Evolutionary conservation across 164 flowering plant genomes (phyloP).

Genomic region (Santalum album): DNA sequence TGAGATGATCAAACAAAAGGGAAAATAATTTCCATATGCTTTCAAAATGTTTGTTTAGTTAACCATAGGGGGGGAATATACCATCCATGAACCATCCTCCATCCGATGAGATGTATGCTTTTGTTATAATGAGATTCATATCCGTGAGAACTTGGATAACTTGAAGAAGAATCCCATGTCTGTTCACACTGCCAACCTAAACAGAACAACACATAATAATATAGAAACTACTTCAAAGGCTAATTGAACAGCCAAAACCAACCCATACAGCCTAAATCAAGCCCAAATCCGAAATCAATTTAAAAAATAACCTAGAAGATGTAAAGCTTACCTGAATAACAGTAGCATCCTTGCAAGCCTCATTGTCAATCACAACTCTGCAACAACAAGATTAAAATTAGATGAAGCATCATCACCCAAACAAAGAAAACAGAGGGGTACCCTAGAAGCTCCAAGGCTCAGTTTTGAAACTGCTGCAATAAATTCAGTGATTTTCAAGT

Average conservation of each 20-base stretch:
- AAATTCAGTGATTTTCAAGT: too few relatives aligned
- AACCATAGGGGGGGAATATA: constrained; percentile 11
- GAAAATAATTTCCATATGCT: not conserved
- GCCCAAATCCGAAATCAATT: not conserved
- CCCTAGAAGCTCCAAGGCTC: too few relatives aligned
- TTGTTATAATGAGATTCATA: constrained; percentile 60
- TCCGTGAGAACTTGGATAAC: constrained; percentile 85
- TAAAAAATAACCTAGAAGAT: not conserved
- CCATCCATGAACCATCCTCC: constrained; percentile 99
- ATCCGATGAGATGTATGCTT: constrained; percentile 86
- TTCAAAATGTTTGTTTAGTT: not conserved
- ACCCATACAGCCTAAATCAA: not conserved
- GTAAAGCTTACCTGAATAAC: constrained; percentile 39
- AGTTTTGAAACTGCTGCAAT: too few relatives aligned
- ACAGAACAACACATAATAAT: not conserved
- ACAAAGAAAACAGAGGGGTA: too few relatives aligned
- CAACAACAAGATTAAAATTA: constrained; percentile 12
- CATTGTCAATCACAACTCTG: constrained; percentile 58
- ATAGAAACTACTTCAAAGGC: not conserved
- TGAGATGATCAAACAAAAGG: too few relatives aligned
- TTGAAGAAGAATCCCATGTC: constrained; percentile 70
- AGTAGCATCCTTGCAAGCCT: constrained; percentile 43
- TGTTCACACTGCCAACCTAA: constrained; percentile 83
- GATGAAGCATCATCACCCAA: constrained; percentile 3
- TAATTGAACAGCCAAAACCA: not conserved